Evolutionary conservation across 2,329 filamentous ascomycete species (phyloP).

Genomic region (Trichoderma hamatum): DNA sequence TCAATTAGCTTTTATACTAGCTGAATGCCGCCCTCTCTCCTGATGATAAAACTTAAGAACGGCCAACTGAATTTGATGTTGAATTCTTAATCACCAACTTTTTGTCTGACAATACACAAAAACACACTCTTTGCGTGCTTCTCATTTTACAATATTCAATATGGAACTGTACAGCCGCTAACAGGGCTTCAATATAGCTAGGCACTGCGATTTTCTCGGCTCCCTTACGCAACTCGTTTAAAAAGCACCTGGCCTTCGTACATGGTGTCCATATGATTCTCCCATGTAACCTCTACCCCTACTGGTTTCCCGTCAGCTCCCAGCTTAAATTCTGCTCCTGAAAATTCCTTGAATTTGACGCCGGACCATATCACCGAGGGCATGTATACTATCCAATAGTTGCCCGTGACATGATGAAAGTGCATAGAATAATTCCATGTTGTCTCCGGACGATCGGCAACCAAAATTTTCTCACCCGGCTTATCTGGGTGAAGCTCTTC

Average conservation of each 20-base stretch:
- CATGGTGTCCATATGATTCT: conserved; percentile 16
- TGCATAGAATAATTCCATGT: conserved; percentile 32
- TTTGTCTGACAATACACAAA: conserved; percentile 57
- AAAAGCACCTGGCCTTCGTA: conserved; percentile 29
- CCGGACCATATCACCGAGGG: background rate
- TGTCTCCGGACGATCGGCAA: conserved; percentile 33
- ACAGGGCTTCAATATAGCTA: conserved; percentile 30
- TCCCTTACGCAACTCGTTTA: conserved; percentile 20
- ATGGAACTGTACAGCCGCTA: conserved; percentile 29
- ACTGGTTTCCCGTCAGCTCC: conserved; percentile 15
- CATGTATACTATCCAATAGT: conserved; percentile 35
- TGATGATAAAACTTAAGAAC: conserved; percentile 68
- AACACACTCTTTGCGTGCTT: background rate
- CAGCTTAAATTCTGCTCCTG: conserved; percentile 30
- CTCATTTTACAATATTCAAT: background rate
- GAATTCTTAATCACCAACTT: conserved; percentile 63
- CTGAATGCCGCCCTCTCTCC: conserved; percentile 30
- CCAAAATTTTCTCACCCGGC: conserved; percentile 30
- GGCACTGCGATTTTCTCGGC: background rate
- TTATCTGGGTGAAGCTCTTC: conserved; percentile 28
- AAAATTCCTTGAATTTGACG: background rate
- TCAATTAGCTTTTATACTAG: conserved; percentile 19
- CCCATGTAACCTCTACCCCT: conserved; percentile 18
- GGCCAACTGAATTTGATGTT: conserved; percentile 67
- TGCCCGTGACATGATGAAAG: conserved; percentile 37